phyloP scores from a whole-genome alignment of 2,329 filamentous ascomycete species.

The Immersiporthe knoxdaviesiana region DNA sequence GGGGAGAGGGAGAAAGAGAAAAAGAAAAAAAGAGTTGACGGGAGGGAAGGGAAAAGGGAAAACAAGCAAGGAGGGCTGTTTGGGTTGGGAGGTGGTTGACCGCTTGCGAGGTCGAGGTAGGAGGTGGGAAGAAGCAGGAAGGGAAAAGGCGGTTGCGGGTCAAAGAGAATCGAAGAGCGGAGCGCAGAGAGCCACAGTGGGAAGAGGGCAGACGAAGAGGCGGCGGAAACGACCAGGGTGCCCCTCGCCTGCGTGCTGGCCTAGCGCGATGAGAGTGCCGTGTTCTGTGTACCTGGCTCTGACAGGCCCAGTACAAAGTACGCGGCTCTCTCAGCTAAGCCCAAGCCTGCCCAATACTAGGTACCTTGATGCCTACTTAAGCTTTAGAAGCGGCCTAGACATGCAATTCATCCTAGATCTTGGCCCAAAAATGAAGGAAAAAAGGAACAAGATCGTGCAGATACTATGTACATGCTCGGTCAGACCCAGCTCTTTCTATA shows the following conservation, averaged over 20 bases:
- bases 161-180: slow-evolving; percentile 15
- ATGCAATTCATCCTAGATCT: neutral
- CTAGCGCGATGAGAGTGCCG: slow-evolving; percentile 30
- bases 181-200: slow-evolving; percentile 21
- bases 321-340: slow-evolving; percentile 17
- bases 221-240: slow-evolving; percentile 29
- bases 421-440: neutral
- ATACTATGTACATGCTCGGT: neutral
- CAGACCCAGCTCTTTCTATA: neutral
- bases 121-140: slow-evolving; percentile 15
- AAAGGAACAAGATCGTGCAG: neutral
- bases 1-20: too few relatives aligned
- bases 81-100: slow-evolving; percentile 16
- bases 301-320: slow-evolving; percentile 6
- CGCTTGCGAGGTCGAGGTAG: slow-evolving; percentile 12
- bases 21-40: neutral
- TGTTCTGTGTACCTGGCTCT: slow-evolving; percentile 23
- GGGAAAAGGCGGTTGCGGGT: slow-evolving; percentile 22
- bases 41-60: neutral
- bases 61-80: neutral
- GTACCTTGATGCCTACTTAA: neutral
- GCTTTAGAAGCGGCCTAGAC: neutral
- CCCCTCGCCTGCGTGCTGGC: slow-evolving; percentile 27
- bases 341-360: neutral
- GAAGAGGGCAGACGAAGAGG: slow-evolving; percentile 25